phyloP scores from a whole-genome alignment of 352 stramenopile genomes.

The Globisporangium acanthophoron region DNA sequence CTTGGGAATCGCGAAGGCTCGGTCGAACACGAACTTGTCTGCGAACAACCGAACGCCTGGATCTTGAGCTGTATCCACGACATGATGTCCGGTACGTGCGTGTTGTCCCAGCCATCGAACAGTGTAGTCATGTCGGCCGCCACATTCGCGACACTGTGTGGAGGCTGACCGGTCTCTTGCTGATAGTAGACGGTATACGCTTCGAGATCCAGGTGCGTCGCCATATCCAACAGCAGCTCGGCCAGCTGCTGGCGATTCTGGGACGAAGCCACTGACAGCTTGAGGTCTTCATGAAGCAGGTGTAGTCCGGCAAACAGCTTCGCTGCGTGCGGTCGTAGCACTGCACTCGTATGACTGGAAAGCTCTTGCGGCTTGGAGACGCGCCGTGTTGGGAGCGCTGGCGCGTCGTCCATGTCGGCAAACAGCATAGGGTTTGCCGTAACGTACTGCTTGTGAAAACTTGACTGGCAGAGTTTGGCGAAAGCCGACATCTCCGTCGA shows the following conservation, averaged over 20 bases:
- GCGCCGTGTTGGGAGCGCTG: background rate
- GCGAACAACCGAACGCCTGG: background rate
- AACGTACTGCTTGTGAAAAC: conserved; percentile 41
- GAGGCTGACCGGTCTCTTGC: conserved; percentile 24
- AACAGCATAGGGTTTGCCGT: conserved; percentile 39
- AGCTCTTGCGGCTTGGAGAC: background rate
- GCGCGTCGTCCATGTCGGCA: conserved; percentile 24
- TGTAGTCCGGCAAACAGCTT: conserved; percentile 52
- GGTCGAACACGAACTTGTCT: background rate
- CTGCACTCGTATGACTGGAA: background rate
- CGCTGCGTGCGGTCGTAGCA: background rate
- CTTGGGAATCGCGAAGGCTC: conserved; percentile 18
- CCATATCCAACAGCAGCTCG: conserved; percentile 29
- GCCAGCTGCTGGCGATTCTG: conserved; percentile 30
- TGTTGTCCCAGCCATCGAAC: conserved; percentile 15
- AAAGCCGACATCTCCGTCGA: conserved; percentile 25
- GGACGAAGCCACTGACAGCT: conserved; percentile 35
- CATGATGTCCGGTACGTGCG: conserved; percentile 40
- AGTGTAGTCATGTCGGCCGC: background rate
- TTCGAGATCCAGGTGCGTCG: conserved; percentile 21
- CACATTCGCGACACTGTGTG: background rate
- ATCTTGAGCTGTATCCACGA: conserved; percentile 38
- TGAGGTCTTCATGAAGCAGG: conserved; percentile 65
- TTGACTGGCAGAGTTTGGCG: conserved; percentile 30
- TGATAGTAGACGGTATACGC: conserved; percentile 49